These are phyloP conservation scores for Hippophae rhamnoides DNA, from an alignment of 306 rosid species.

Conservation along the genomic window DNA sequence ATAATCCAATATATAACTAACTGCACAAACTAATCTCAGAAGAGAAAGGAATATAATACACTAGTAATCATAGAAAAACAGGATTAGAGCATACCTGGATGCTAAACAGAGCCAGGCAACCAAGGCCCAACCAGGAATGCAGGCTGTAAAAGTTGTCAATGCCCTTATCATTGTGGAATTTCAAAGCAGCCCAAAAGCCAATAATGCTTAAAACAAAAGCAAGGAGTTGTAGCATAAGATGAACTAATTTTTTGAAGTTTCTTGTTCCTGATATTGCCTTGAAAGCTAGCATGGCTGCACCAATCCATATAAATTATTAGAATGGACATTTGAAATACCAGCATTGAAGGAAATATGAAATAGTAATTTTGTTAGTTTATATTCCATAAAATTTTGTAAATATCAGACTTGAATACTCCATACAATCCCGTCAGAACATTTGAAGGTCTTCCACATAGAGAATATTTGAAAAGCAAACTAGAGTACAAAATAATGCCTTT, in stretches of 20 bases:
- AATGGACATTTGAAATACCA: too few species aligned
- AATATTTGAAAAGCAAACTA: too few species aligned
- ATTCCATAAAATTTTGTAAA: too few species aligned
- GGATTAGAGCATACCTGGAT: constrained; percentile 47
- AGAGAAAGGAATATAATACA: not conserved
- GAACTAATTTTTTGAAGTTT: constrained; percentile 58
- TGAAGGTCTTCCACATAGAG: too few species aligned
- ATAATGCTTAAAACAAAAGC: constrained; percentile 64
- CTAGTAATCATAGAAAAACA: not conserved
- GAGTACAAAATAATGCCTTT: too few species aligned
- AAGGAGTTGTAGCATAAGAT: constrained; percentile 57
- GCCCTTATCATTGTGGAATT: constrained; percentile 91
- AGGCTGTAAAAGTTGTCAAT: constrained; percentile 95
- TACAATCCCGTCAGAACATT: too few species aligned
- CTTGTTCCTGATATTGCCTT: constrained; percentile 84
- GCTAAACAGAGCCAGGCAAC: constrained; percentile 63
- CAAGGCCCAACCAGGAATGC: constrained; percentile 94
- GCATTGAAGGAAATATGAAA: too few species aligned
- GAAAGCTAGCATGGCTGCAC: constrained; percentile 87
- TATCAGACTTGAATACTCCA: too few species aligned
- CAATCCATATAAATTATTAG: constrained; percentile 1
- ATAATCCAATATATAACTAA: not conserved
- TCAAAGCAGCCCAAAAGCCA: constrained; percentile 93
- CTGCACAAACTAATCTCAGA: not conserved
- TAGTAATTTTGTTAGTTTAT: too few species aligned